phyloP scores from a whole-genome alignment of 2,329 filamentous ascomycete genomes.

The Coleophoma eucalyptorum region DNA sequence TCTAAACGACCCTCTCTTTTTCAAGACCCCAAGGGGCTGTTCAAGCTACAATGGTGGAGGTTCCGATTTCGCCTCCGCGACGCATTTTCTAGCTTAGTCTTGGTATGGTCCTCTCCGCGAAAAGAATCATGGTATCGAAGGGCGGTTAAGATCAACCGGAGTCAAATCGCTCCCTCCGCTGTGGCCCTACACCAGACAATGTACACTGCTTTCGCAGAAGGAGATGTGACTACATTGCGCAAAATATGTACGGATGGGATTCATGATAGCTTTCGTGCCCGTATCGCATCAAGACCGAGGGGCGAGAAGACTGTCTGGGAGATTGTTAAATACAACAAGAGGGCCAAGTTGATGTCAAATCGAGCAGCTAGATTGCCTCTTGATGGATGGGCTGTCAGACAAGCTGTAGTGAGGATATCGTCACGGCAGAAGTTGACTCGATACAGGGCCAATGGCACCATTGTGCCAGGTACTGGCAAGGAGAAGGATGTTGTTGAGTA shows the following conservation, averaged over 20 bases:
- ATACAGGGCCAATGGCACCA: slow-evolving; percentile 28
- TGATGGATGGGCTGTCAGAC: slow-evolving; percentile 42
- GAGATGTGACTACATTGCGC: slow-evolving; percentile 47
- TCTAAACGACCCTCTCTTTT: slow-evolving; percentile 25
- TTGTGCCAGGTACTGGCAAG: slow-evolving; percentile 43
- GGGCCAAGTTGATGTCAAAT: slow-evolving; percentile 40
- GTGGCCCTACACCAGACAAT: slow-evolving; percentile 57
- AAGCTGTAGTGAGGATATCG: slow-evolving; percentile 57
- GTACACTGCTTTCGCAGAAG: slow-evolving; percentile 56
- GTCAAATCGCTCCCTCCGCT: slow-evolving; percentile 46
- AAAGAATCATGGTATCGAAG: slow-evolving; percentile 10
- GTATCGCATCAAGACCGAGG: slow-evolving; percentile 47
- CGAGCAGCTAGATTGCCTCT: slow-evolving; percentile 44
- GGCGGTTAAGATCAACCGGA: slow-evolving; percentile 37
- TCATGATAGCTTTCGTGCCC: slow-evolving; percentile 43
- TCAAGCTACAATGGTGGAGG: slow-evolving; percentile 22
- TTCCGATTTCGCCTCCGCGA: slow-evolving; percentile 18
- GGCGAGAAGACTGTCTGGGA: slow-evolving; percentile 48
- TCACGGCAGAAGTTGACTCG: slow-evolving; percentile 51
- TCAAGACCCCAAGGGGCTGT: slow-evolving; percentile 14
- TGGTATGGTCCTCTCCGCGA: slow-evolving; percentile 14
- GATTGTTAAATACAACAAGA: slow-evolving; percentile 44
- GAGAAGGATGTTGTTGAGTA: slow-evolving; percentile 59
- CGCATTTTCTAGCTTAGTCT: slow-evolving; percentile 11
- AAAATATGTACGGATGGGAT: slow-evolving; percentile 52